A percentile compares a stretch with the other conserved stretches of the same genome.
Evolutionary conservation across 106 monocot genomes (phyloP).

Genomic region (Phalaenopsis equestris): DNA sequence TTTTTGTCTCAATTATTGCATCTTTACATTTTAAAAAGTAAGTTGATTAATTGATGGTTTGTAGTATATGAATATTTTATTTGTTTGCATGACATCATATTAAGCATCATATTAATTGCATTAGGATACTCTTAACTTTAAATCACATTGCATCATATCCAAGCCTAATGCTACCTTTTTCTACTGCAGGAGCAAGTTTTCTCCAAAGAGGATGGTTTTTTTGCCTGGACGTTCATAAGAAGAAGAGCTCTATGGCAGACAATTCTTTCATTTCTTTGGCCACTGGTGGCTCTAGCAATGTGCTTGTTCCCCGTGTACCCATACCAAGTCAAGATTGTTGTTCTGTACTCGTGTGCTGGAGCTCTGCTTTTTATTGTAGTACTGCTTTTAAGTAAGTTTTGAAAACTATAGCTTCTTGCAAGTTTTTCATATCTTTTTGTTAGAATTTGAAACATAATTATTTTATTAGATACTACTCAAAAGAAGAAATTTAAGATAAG

Average conservation of each 20-base stretch:
- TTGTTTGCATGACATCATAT: too few relatives aligned
- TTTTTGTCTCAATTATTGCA: too few relatives aligned
- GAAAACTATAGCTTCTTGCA: background rate
- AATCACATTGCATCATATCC: too few relatives aligned
- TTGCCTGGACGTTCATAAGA: conserved; percentile 98
- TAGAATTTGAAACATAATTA: background rate
- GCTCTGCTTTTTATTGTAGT: conserved; percentile 69
- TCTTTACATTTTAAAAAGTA: too few relatives aligned
- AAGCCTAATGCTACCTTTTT: too few relatives aligned
- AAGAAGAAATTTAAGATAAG: background rate
- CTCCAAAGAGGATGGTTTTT: conserved; percentile 88
- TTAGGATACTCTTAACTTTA: too few relatives aligned
- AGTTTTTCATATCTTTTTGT: background rate
- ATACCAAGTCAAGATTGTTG: conserved; percentile 94
- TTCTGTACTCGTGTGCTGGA: conserved; percentile 93
- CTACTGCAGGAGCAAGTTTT: conserved; percentile 78
- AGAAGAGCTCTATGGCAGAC: conserved; percentile 82
- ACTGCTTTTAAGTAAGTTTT: conserved; percentile 66
- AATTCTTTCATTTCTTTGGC: conserved; percentile 96
- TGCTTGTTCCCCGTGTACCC: conserved; percentile 98
- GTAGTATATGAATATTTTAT: too few relatives aligned
- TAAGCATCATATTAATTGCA: too few relatives aligned
- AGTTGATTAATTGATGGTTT: too few relatives aligned
- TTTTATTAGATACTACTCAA: background rate
- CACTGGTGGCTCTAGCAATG: conserved; percentile 78